phyloP scores from a whole-genome alignment of 2,329 filamentous ascomycete genomes.

The Xylariaceae sp. region DNA sequence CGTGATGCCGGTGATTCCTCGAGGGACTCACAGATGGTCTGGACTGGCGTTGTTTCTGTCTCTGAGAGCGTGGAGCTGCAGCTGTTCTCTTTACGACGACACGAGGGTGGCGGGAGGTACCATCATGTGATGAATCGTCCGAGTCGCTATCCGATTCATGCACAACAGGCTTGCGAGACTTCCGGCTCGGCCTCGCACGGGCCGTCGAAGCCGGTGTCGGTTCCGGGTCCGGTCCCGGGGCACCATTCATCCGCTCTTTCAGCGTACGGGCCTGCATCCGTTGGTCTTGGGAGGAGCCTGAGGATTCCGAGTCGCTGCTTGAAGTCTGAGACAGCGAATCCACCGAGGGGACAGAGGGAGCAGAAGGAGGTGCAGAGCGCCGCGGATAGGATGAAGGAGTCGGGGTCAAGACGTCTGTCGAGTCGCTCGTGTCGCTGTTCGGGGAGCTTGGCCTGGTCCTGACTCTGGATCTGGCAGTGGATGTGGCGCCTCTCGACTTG shows the following conservation, averaged over 20 bases:
- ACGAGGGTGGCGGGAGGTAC: conserved; percentile 7
- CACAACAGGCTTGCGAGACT: conserved; percentile 10
- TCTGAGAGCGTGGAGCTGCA: conserved; percentile 19
- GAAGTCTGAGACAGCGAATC: conserved; percentile 36
- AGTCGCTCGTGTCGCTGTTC: conserved; percentile 11
- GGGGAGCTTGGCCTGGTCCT: conserved; percentile 21
- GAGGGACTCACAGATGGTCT: conserved; percentile 26
- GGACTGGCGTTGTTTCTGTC: conserved; percentile 23
- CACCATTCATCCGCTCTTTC: conserved; percentile 19
- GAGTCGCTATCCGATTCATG: conserved; percentile 14
- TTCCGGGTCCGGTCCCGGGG: conserved; percentile 14
- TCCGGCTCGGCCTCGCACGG: conserved; percentile 12
- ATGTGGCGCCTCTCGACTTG: conserved; percentile 16
- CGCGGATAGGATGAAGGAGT: conserved; percentile 34
- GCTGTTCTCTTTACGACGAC: conserved; percentile 18
- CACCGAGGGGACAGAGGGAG: conserved; percentile 25
- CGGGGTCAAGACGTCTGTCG: conserved; percentile 20
- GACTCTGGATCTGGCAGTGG: conserved; percentile 10
- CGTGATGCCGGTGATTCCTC: conserved; percentile 18
- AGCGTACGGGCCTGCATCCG: conserved; percentile 13
- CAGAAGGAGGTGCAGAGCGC: conserved; percentile 36
- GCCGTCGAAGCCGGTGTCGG: conserved; percentile 12
- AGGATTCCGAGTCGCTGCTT: conserved; percentile 26
- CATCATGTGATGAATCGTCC: conserved; percentile 14
- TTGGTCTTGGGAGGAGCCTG: conserved; percentile 12